These are phyloP conservation scores for Aspergillus sp. DNA, from an alignment of 2,329 filamentous ascomycete species.

Conservation along the genomic window DNA sequence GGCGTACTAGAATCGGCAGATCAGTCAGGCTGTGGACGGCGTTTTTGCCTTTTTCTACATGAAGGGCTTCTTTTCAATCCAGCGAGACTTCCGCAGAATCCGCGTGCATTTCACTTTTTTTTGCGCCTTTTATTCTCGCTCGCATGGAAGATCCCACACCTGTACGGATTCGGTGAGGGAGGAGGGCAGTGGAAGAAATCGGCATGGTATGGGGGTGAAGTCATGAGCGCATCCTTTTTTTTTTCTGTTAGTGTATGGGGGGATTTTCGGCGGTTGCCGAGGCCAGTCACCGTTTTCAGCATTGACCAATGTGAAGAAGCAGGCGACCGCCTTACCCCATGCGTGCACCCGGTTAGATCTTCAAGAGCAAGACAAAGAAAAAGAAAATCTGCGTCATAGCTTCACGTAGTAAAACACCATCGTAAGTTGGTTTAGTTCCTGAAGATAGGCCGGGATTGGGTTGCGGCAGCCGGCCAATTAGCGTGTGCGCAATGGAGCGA, in stretches of 20 bases:
- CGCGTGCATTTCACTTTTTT: not conserved
- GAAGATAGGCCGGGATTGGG: constrained; percentile 9
- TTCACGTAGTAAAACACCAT: not conserved
- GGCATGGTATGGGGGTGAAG: not conserved
- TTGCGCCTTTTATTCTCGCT: constrained; percentile 7
- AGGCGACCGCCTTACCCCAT: constrained; percentile 10
- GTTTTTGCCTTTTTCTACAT: constrained; percentile 12
- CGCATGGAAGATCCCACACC: constrained; percentile 6
- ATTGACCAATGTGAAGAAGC: constrained; percentile 1
- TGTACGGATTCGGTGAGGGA: constrained; percentile 5
- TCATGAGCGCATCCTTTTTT: constrained; percentile 1
- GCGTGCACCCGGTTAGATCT: constrained; percentile 2
- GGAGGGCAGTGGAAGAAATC: not conserved
- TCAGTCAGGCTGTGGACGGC: constrained; percentile 15
- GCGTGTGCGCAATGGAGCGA: constrained; percentile 8
- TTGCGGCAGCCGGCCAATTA: constrained; percentile 15
- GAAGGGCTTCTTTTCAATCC: constrained; percentile 5
- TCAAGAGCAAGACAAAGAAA: not conserved
- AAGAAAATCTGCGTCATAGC: not conserved
- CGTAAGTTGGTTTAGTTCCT: constrained; percentile 5
- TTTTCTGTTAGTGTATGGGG: not conserved
- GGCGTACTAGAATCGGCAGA: constrained; percentile 28
- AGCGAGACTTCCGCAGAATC: constrained; percentile 14
- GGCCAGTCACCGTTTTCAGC: not conserved
- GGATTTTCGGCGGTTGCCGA: constrained; percentile 9